Percentiles rank a stretch among this genome's conserved stretches.
Evolutionary conservation across 495 filamentous ascomycete genomes (phyloP).

Genomic region (Cryomyces antarcticus): DNA sequence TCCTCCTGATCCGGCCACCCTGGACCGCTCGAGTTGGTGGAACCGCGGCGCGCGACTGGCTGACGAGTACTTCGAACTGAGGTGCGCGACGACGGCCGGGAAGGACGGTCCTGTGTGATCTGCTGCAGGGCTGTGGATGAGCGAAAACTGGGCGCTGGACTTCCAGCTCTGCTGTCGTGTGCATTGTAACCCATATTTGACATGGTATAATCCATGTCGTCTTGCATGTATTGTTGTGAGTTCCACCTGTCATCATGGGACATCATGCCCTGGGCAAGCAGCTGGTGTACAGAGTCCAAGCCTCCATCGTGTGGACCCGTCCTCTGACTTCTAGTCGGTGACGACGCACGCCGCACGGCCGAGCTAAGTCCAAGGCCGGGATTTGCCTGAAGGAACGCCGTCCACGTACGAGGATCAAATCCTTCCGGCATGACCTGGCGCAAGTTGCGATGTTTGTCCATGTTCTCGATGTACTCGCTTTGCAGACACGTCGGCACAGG

Average conservation of each 20-base stretch:
- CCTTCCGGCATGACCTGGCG: conserved; percentile 39
- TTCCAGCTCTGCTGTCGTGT: conserved; percentile 16
- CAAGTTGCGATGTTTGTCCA: conserved; percentile 38
- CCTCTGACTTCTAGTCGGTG: not conserved
- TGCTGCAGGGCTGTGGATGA: conserved; percentile 9
- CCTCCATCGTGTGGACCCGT: no score
- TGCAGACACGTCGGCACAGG: conserved; percentile 60
- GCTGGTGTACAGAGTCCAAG: not conserved
- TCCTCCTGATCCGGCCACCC: conserved; percentile 4
- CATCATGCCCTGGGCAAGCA: not conserved
- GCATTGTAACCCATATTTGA: conserved; percentile 6
- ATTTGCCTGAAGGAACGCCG: conserved; percentile 5
- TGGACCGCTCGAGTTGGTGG: not conserved
- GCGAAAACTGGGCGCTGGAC: conserved; percentile 20
- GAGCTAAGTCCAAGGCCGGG: not conserved
- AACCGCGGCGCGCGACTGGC: not conserved
- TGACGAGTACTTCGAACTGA: conserved; percentile 13
- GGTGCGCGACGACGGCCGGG: conserved; percentile 11
- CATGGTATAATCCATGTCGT: not conserved
- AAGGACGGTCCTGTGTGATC: conserved; percentile 10
- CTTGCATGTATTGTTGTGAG: not conserved
- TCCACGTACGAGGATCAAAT: conserved; percentile 53
- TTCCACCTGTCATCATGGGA: not conserved
- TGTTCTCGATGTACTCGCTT: conserved; percentile 42
- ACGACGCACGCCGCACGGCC: not conserved